These are phyloP conservation scores for Puccinia sorghi DNA, from an alignment of 1,284 basidiomycete genomes.

Conservation along the genomic window DNA sequence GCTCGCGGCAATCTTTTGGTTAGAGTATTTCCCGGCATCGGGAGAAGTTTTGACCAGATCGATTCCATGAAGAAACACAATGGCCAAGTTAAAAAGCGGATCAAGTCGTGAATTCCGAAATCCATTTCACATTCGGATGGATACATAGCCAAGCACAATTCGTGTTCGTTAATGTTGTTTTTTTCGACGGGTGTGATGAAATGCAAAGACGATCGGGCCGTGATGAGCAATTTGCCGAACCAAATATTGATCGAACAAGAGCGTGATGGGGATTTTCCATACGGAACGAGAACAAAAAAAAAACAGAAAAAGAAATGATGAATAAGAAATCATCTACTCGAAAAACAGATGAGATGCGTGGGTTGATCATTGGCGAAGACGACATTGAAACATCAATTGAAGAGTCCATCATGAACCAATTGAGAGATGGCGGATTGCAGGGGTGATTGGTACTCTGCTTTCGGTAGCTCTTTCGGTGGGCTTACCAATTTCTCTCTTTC, in stretches of 20 bases:
- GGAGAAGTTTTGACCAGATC: background rate
- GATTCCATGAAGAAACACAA: background rate
- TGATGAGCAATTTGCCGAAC: background rate
- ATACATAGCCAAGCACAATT: background rate
- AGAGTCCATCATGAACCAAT: constrained; percentile 23
- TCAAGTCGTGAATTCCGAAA: background rate
- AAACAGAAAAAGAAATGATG: constrained; percentile 7
- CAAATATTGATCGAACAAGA: background rate
- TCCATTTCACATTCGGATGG: background rate
- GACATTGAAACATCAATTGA: background rate
- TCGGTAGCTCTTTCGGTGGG: background rate
- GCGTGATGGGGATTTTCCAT: background rate
- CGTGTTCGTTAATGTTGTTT: background rate
- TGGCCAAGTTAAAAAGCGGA: background rate
- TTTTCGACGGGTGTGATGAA: background rate
- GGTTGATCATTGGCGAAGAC: background rate
- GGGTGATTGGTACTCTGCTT: background rate
- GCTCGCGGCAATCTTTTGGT: background rate
- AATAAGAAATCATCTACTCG: constrained; percentile 23
- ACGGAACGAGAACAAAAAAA: background rate
- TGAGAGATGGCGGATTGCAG: constrained; percentile 6
- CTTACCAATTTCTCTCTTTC: constrained; percentile 47
- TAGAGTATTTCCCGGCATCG: background rate
- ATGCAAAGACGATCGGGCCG: background rate
- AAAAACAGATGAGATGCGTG: background rate